Conservation (phyloP, 2,329 filamentous ascomycete species). For the Ophiosphaerella narmari region DNA sequence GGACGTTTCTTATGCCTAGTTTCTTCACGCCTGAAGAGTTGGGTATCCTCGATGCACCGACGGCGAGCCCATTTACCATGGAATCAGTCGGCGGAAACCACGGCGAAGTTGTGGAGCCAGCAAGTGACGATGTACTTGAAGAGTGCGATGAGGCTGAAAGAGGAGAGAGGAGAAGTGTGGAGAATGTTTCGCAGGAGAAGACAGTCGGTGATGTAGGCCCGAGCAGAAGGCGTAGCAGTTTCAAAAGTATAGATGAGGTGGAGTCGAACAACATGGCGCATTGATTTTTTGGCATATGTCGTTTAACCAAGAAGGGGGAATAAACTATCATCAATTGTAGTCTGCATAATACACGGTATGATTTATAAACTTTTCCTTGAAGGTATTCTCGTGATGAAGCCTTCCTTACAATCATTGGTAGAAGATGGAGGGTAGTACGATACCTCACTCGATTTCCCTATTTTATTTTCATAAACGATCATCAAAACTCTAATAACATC, state of each 20-base stretch:
- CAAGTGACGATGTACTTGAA: slow-evolving; percentile 13
- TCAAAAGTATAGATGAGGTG: background rate
- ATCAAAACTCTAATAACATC: too few relatives aligned
- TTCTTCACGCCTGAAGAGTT: slow-evolving; percentile 58
- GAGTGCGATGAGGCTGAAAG: slow-evolving; percentile 35
- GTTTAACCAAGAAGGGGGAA: too few relatives aligned
- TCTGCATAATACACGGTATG: too few relatives aligned
- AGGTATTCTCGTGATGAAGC: too few relatives aligned
- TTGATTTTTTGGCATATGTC: background rate
- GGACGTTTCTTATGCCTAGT: slow-evolving; percentile 55
- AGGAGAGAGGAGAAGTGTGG: slow-evolving; percentile 24
- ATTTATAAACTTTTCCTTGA: too few relatives aligned
- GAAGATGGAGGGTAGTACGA: too few relatives aligned
- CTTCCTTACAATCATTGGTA: too few relatives aligned
- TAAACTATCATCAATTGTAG: too few relatives aligned
- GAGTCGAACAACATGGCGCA: background rate
- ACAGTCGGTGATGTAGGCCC: slow-evolving; percentile 5
- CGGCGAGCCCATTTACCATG: slow-evolving; percentile 59
- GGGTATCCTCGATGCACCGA: slow-evolving; percentile 57
- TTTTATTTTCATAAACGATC: too few relatives aligned
- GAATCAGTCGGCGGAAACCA: slow-evolving; percentile 58
- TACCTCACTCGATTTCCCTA: too few relatives aligned
- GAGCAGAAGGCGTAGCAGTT: background rate
- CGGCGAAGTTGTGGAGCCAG: slow-evolving; percentile 23
- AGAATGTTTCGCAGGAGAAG: slow-evolving; percentile 8